Conservation (phyloP, 768 basidiomycete species). For the Cystoderma amianthinum region DNA sequence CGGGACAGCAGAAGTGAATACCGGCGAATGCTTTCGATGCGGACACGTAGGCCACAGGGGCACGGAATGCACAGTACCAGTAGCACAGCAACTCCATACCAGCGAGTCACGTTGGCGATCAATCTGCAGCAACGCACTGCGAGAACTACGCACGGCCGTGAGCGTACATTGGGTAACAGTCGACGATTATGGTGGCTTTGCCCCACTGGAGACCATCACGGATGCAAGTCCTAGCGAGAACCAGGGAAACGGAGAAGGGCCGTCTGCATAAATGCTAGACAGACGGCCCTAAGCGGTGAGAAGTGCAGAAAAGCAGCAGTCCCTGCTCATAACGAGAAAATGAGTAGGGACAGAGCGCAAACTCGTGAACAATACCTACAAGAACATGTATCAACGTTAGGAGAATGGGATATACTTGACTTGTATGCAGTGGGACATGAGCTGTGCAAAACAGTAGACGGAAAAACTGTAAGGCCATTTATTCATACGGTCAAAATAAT, state of each 20-base stretch:
- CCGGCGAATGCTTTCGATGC: conserved; percentile 2
- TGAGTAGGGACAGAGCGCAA: background rate
- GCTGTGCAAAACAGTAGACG: background rate
- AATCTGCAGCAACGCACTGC: conserved; percentile 2
- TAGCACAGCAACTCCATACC: background rate
- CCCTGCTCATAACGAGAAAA: background rate
- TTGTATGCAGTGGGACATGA: background rate
- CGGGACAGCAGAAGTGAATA: background rate
- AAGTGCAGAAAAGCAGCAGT: background rate
- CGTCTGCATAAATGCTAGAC: conserved; percentile 1
- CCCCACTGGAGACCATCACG: background rate
- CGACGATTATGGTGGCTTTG: background rate
- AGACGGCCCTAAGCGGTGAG: background rate
- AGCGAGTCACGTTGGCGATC: background rate
- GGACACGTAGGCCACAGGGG: conserved; percentile 1
- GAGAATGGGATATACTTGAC: background rate
- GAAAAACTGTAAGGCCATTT: background rate
- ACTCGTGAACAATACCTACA: background rate
- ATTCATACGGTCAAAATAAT: background rate
- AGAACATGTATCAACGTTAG: background rate
- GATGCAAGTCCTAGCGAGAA: background rate
- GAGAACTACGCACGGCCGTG: background rate
- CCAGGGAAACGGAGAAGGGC: conserved; percentile 8
- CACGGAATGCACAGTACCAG: background rate
- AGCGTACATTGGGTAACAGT: background rate